Percentiles rank a stretch among this genome's conserved stretches.
phyloP scores from a whole-genome alignment of 2,329 filamentous ascomycete genomes.

The Colletotrichum sp. region DNA sequence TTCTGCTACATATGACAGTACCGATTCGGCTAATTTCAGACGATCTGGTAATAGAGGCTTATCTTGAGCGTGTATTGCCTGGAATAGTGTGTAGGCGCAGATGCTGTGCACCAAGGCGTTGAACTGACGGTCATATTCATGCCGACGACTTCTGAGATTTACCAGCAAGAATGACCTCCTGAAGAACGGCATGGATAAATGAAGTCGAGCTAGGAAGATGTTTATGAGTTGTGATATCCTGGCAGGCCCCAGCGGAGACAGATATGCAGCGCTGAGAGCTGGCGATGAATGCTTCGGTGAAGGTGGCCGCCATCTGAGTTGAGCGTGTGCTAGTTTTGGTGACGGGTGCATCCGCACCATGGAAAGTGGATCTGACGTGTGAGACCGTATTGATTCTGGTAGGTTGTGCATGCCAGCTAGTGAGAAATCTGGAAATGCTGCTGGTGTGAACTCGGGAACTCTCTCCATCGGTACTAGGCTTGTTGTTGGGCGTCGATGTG shows the following conservation, averaged over 20 bases:
- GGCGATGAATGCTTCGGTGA: not conserved
- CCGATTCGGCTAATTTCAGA: not conserved
- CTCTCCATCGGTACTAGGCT: not conserved
- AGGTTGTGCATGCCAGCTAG: not conserved
- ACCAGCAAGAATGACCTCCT: not conserved
- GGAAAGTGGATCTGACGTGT: not conserved
- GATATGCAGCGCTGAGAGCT: not conserved
- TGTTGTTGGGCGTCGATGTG: not conserved
- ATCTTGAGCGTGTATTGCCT: not conserved
- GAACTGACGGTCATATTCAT: not conserved
- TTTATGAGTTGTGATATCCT: not conserved
- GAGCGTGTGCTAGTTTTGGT: not conserved
- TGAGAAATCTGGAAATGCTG: not conserved
- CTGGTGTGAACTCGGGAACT: not conserved
- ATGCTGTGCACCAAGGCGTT: not conserved
- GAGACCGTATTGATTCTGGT: not conserved
- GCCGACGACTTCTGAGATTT: not conserved
- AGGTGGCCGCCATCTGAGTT: not conserved
- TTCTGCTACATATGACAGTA: not conserved
- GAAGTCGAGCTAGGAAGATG: not conserved
- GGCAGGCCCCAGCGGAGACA: not conserved
- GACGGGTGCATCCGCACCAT: not conserved
- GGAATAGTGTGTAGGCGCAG: not conserved
- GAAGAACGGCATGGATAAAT: not conserved
- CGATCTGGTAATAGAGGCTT: not conserved